Evolutionary conservation across 164 flowering plant species (phyloP).

Genomic region (Vitis rotundifolia): DNA sequence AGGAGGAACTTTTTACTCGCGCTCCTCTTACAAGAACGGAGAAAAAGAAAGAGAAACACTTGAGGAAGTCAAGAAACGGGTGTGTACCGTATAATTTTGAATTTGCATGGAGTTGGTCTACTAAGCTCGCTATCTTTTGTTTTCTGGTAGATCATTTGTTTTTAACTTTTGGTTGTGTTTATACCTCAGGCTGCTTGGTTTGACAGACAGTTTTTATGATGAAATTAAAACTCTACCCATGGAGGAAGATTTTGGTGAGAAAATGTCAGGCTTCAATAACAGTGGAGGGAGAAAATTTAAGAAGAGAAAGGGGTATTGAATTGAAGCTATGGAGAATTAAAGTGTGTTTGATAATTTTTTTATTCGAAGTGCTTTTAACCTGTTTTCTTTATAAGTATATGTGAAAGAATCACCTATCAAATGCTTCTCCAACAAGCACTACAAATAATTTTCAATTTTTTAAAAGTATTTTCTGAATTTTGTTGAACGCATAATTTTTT

Average conservation of each 20-base stretch:
- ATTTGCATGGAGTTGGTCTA: too few species aligned
- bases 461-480: too few species aligned
- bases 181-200: slow-evolving; percentile 58
- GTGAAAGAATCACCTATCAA: too few species aligned
- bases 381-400: too few species aligned
- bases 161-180: too few species aligned
- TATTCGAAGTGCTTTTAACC: too few species aligned
- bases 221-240: slow-evolving; percentile 63
- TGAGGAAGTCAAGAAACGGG: slow-evolving; percentile 83
- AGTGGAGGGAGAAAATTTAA: slow-evolving; percentile 40
- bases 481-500: not conserved
- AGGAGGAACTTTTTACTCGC: slow-evolving; percentile 84
- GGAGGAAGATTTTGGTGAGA: slow-evolving; percentile 39
- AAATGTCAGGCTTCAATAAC: slow-evolving; percentile 15
- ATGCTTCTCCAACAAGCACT: too few species aligned
- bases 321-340: not conserved
- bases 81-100: slow-evolving; percentile 14
- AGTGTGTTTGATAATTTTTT: too few species aligned
- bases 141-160: too few species aligned
- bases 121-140: too few species aligned
- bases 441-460: too few species aligned
- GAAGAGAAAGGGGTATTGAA: slow-evolving; percentile 66
- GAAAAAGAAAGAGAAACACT: slow-evolving; percentile 64
- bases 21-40: slow-evolving; percentile 74
- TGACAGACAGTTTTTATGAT: slow-evolving; percentile 69